Evolutionary conservation across 2,329 filamentous ascomycete genomes (phyloP).

Genomic region (Fusarium ambrosium): DNA sequence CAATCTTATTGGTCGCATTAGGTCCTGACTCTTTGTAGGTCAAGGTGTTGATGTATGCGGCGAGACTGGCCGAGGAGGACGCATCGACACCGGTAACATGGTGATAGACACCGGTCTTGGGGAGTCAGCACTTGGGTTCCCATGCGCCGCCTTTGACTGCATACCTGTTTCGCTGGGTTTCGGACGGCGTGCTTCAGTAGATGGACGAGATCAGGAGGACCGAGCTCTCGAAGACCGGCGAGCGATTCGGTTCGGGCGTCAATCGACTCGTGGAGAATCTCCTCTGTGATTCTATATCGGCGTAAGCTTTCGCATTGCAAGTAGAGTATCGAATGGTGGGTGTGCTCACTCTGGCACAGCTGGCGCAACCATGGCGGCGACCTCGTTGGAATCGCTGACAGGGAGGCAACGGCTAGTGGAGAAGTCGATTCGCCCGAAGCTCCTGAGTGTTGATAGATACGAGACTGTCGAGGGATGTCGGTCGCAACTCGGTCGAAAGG

Average conservation of each 20-base stretch:
- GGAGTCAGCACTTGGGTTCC: conserved; percentile 38
- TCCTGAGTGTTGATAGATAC: conserved; percentile 3
- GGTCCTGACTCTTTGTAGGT: conserved; percentile 90
- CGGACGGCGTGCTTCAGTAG: conserved; percentile 81
- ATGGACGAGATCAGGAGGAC: conserved; percentile 95
- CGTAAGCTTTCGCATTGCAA: conserved; percentile 40
- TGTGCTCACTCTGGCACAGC: conserved; percentile 78
- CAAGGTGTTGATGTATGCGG: conserved; percentile 97
- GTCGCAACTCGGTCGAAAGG: conserved; percentile 27
- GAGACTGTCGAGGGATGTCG: conserved; percentile 9
- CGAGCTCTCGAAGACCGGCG: conserved; percentile 87
- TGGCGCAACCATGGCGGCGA: conserved; percentile 75
- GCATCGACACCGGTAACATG: conserved; percentile 98
- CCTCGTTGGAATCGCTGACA: conserved; percentile 30
- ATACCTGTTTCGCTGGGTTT: conserved; percentile 69
- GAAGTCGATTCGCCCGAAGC: conserved; percentile 11
- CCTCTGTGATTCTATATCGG: conserved; percentile 84
- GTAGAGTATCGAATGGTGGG: conserved; percentile 16
- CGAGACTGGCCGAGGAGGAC: conserved; percentile 95
- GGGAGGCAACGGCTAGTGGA: background rate
- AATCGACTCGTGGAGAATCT: conserved; percentile 90
- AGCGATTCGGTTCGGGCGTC: conserved; percentile 93
- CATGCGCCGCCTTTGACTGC: conserved; percentile 29
- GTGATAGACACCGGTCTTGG: conserved; percentile 90
- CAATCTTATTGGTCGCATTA: conserved; percentile 80